Base-by-base conservation (phyloP, 1,284 basidiomycete genomes). In the Cryptococcus neoformans region DNA sequence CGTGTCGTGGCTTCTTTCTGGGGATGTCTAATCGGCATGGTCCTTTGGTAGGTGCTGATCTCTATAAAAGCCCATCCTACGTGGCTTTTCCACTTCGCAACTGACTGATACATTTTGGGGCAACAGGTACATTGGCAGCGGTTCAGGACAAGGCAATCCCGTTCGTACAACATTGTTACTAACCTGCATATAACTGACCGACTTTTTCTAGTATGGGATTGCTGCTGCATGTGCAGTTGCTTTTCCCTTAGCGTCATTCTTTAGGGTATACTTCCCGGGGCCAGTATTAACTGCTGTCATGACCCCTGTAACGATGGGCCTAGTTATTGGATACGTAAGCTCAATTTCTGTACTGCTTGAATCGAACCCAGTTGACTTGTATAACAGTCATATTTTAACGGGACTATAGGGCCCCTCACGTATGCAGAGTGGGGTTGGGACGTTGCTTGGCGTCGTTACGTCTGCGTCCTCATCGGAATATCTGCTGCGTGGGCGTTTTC, bases 231-330 rank as follows among this genome's bases (percentile, higher is more conserved):
- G 82, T 17, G 85, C 84, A 0, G 83, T 92, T 6, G 83, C 81
- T 38, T 89, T 88, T 65, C 89, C 89, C 0, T 39, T 85, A 65
- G 84, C 83, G 12, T 68, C 75, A 78, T 67, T 77, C 56, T 75
- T 81, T 39, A 80, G 88, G 28, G 73, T 91, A 21, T 87, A 92
- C 73, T 88, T 83, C 81, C 87, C 89, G 0, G 85, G 84, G 9
- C 83, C 65, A 82, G 44, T 63, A 14, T 54, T 63, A 41, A 63
- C 58, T 2, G 85, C 85, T 54, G 80, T 90, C 51, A 85, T 94
- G 51, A 84, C 87, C 59, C 85, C 86, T 56, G 84, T 92, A 1
- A 91, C 89, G 0, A 74, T 82, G 12, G 81, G 81, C 37, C 73
- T 91, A 70, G 88, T 90, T 0, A 69, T 89, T 46, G 89, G 88